Base-by-base conservation (phyloP, 1,284 basidiomycete species). In the Laetiporus sulphureus region DNA sequence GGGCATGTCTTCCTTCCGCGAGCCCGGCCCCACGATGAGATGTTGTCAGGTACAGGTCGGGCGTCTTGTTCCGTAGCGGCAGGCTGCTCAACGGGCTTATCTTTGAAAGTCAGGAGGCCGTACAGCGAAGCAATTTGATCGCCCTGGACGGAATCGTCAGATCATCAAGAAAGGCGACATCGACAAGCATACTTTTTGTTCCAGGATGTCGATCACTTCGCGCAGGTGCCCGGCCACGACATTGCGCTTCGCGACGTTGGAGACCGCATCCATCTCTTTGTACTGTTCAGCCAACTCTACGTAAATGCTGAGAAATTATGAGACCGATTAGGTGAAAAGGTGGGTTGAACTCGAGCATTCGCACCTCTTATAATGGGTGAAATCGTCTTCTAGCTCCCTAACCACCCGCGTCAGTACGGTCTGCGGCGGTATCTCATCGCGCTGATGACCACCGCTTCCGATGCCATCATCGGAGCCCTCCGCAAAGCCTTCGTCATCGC, bases 201-300 rank as follows among this genome's bases (percentile, higher is more conserved):
- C 93, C 22, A 96, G 70, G 33, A 85, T 73, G 60, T 93, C 88
- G 36, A 96, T 89, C 13, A 95, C 89, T 57, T 94, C 89, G 32
- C 78, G 80, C 42, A 96, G 68, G 60, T 93, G 91, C 46, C 81
- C 77, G 0, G 92, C 90, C 20, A 95, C 69, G 7, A 84, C 73
- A 49, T 88, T 87, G 23, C 92, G 73, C 59, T 88, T 89, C 15
- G 73, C 73, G 1, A 83, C 79, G 54, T 91, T 83, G 4, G 83
- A 84, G 1, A 79, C 79, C 2, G 90, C 79, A 57, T 92, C 87
- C 73, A 95, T 85, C 6, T 77, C 65, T 59, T 83, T 89, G 66
- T 95, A 96, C 65, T 93, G 85, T 45, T 93, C 90, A 0, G 92
- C 83, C 25, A 95, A 71, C 57, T 91, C 87, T 39, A 82, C 67